phyloP scores from a whole-genome alignment of 2,329 filamentous ascomycete genomes.

The Penicillium psychrosexuale region DNA sequence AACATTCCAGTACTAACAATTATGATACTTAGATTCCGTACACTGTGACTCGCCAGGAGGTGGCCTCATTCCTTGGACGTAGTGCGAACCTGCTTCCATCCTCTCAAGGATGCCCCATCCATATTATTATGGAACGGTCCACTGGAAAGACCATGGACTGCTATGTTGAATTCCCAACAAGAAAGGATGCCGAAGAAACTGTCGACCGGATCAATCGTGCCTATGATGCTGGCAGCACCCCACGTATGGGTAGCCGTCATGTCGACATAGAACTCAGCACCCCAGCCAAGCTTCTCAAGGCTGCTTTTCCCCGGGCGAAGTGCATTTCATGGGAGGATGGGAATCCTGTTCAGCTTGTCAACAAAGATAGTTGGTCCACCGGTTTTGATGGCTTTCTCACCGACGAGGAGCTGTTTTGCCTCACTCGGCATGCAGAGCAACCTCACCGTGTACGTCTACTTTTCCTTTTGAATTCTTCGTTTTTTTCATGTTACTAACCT shows the following conservation, averaged over 20 bases:
- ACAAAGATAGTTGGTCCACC: constrained; percentile 44
- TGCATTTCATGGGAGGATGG: constrained; percentile 47
- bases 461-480: background rate
- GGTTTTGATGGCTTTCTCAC: constrained; percentile 54
- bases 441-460: constrained; percentile 47
- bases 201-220: constrained; percentile 38
- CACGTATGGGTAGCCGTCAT: constrained; percentile 48
- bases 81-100: constrained; percentile 40
- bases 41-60: constrained; percentile 48
- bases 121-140: constrained; percentile 57
- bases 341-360: constrained; percentile 32
- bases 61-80: constrained; percentile 48
- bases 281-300: constrained; percentile 50
- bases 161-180: constrained; percentile 47
- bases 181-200: constrained; percentile 39
- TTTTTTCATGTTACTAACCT: background rate
- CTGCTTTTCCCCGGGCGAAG: constrained; percentile 53
- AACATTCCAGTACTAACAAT: background rate
- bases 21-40: constrained; percentile 46
- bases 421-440: constrained; percentile 48
- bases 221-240: constrained; percentile 36
- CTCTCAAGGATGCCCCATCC: constrained; percentile 46
- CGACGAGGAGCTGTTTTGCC: constrained; percentile 48
- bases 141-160: constrained; percentile 57
- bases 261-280: constrained; percentile 47